Conservation (phyloP, 225 moss, liverwort and hornwort species). For the Pseudisothecium myosuroides region DNA sequence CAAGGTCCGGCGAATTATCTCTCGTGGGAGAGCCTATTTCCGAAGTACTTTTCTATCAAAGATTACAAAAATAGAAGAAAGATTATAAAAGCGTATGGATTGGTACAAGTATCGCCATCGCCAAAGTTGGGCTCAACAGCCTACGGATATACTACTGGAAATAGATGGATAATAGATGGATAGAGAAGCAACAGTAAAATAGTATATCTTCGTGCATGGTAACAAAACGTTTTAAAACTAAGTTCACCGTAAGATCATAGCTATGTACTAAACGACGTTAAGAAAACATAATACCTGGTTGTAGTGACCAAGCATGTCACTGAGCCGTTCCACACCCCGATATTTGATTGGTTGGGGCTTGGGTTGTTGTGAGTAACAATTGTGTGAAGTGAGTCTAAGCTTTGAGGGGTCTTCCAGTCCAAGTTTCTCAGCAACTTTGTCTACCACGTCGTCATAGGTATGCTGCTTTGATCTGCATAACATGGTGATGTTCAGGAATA, state of each 20-base stretch:
- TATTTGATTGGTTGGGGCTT: slow-evolving; percentile 53
- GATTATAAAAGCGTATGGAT: not conserved
- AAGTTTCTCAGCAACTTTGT: slow-evolving; percentile 47
- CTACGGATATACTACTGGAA: not conserved
- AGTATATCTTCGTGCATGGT: not conserved
- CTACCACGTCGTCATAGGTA: slow-evolving; percentile 68
- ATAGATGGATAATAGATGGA: not conserved
- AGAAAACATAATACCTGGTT: slow-evolving; percentile 30
- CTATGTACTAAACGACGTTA: not conserved
- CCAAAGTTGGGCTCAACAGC: not conserved
- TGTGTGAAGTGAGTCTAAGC: slow-evolving; percentile 56
- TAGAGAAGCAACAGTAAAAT: not conserved
- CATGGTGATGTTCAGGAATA: not conserved
- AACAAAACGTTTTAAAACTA: not conserved
- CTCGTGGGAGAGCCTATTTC: not conserved
- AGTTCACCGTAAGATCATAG: not conserved
- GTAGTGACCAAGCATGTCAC: slow-evolving; percentile 64
- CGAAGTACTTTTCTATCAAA: not conserved
- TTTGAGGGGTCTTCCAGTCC: slow-evolving; percentile 45
- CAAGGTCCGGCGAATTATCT: not conserved
- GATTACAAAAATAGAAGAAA: not conserved
- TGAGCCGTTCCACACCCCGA: slow-evolving; percentile 44
- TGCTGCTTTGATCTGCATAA: slow-evolving; percentile 47
- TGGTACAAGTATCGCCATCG: not conserved
- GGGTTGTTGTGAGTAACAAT: slow-evolving; percentile 62